Evolutionary conservation across 2,329 filamentous ascomycete genomes (phyloP).

Genomic region (Aspergillus sp.): DNA sequence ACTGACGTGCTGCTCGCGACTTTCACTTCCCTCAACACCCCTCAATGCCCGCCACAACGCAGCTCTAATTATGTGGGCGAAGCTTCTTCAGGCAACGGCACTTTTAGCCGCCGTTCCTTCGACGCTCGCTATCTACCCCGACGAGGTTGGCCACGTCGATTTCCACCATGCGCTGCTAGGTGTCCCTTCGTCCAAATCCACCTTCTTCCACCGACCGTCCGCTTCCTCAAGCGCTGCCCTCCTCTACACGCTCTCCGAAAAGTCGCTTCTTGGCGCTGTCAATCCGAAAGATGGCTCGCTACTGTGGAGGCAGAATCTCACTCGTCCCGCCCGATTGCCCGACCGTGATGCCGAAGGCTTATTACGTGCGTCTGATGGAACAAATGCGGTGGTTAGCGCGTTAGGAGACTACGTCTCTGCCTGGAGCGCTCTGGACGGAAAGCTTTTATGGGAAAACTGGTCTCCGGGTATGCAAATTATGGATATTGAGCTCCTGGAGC

Average conservation of each 20-base stretch:
- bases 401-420: slow-evolving; percentile 71
- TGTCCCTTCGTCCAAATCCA: slow-evolving; percentile 77
- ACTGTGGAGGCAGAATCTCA: slow-evolving; percentile 82
- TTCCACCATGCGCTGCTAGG: slow-evolving; percentile 92
- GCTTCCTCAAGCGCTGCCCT: slow-evolving; percentile 82
- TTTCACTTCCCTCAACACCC: slow-evolving; percentile 15
- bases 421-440: slow-evolving; percentile 84
- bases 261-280: slow-evolving; percentile 81
- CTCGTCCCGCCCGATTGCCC: slow-evolving; percentile 44
- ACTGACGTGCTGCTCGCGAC: slow-evolving; percentile 6
- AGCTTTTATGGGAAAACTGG: slow-evolving; percentile 72
- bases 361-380: slow-evolving; percentile 75
- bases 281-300: slow-evolving; percentile 84
- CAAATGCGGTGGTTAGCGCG: slow-evolving; percentile 77
- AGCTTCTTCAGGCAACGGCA: slow-evolving; percentile 38
- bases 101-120: slow-evolving; percentile 51
- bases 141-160: slow-evolving; percentile 90
- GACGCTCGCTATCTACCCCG: slow-evolving; percentile 75
- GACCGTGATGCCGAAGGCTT: slow-evolving; percentile 38
- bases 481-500: slow-evolving; percentile 73
- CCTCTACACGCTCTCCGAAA: slow-evolving; percentile 87
- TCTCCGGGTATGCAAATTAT: slow-evolving; percentile 54
- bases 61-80: slow-evolving; percentile 39
- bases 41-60: slow-evolving; percentile 39
- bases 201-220: slow-evolving; percentile 91